Base-by-base conservation (phyloP, 768 basidiomycete species). In the Boletus reticulatus region DNA sequence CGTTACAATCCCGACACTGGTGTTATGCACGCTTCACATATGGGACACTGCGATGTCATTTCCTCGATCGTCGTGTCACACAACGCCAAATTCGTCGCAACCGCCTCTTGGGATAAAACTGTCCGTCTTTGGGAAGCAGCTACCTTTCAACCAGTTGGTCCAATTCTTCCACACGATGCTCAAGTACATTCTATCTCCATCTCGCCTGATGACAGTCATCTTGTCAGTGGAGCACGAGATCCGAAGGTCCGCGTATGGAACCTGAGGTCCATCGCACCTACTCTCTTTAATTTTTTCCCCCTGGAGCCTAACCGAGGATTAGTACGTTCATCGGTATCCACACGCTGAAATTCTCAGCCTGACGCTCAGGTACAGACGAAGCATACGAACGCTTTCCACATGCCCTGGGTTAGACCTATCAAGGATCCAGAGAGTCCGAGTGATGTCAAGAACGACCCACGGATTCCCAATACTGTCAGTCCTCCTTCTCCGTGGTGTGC, bases 21-120 rank as follows among this genome's bases (percentile, higher is more conserved):
- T 9, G n/a, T 16, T 1, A 22, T 52, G 12, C 38, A 22, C 1
- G 42, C 47, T 1, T 48, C 49, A 1, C 61, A 56, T 17, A 39
- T 8, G 9, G 65, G 51, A 24, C 67, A 71, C 7, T 24, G n/a
- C 9, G 59, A 67, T 41, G 52, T 51, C 2, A 52, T 71, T 42
- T 60, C 20, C 19, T 63, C 58, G 4, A 65, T 71, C 19, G 46
- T n/a, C 0, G 14, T 66, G 31, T 69, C 67, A 11, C 60, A 49
- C 27, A 48, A 56, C 14, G 41, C 48, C 29, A 59, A 52, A 10
- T 68, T 66, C 38, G 12, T 71, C 32, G 69, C 59, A 5, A 71
- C 69, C 8, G 69, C 60, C 1, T 72, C 69, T 5, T 57, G 48
- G 59, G 70, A 71, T 20, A 63, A 48, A 20, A 72, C 69, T 3